These are phyloP conservation scores for Clitopilus hobsonii DNA, from an alignment of 768 basidiomycete species.

Conservation along the genomic window DNA sequence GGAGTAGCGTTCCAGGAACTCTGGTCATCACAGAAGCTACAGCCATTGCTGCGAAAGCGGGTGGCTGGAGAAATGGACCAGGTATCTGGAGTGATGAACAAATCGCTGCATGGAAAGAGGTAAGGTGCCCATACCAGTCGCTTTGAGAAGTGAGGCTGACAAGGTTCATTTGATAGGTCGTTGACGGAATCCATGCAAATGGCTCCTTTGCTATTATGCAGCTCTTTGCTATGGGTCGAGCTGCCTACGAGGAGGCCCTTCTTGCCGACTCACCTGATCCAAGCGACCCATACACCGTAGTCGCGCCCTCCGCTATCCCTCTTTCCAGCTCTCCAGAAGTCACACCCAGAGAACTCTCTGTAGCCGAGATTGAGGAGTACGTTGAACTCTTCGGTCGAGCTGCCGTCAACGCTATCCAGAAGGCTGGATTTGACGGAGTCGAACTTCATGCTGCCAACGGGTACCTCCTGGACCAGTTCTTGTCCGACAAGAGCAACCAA, in stretches of 20 bases:
- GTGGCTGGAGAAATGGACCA: slow-evolving; percentile 37
- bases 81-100: slow-evolving; percentile 58
- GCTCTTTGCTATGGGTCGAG: too few species aligned
- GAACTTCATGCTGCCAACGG: slow-evolving; percentile 44
- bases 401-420: slow-evolving; percentile 47
- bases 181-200: too few species aligned
- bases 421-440: slow-evolving; percentile 66
- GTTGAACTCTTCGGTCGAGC: slow-evolving; percentile 44
- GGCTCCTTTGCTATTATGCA: too few species aligned
- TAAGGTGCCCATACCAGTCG: slow-evolving; percentile 12
- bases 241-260: too few species aligned
- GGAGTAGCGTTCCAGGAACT: slow-evolving; percentile 39
- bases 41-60: slow-evolving; percentile 37
- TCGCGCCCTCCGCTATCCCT: slow-evolving; percentile 26
- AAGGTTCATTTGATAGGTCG: too few species aligned
- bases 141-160: too few species aligned
- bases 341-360: slow-evolving; percentile 24
- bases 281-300: slow-evolving; percentile 17
- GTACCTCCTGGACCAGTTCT: slow-evolving; percentile 57
- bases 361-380: slow-evolving; percentile 45
- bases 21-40: slow-evolving; percentile 53
- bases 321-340: slow-evolving; percentile 12
- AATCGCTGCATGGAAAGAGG: slow-evolving; percentile 50
- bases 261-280: too few species aligned
- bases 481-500: slow-evolving; percentile 48